Evolutionary conservation across 2,329 filamentous ascomycete species (phyloP).

Genomic region (Blastomyces gilchristii): DNA sequence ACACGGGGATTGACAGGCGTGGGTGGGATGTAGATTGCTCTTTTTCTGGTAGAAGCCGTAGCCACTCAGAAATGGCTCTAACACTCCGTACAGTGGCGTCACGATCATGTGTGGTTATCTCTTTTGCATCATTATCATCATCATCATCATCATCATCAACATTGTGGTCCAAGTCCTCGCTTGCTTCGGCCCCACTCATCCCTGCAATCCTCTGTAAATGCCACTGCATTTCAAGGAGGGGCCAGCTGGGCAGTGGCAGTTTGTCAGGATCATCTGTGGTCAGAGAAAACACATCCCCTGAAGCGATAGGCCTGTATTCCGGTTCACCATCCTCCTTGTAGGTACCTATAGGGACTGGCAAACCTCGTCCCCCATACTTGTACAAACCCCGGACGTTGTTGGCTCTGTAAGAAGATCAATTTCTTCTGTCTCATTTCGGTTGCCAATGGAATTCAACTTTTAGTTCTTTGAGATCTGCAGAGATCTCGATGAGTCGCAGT

Average conservation of each 20-base stretch:
- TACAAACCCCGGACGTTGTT: background rate
- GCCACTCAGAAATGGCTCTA: background rate
- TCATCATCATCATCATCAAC: conserved; percentile 5
- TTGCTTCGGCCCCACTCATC: conserved; percentile 1
- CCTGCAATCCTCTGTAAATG: background rate
- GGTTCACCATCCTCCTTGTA: too few relatives aligned
- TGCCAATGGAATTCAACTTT: background rate
- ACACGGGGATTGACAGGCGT: background rate
- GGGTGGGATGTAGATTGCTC: background rate
- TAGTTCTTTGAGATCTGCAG: background rate
- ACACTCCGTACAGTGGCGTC: background rate
- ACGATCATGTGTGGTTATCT: background rate
- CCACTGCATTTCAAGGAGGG: conserved; percentile 7
- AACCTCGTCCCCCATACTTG: too few relatives aligned
- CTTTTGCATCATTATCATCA: background rate
- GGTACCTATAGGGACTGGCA: too few relatives aligned
- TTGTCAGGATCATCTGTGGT: background rate
- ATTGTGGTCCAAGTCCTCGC: background rate
- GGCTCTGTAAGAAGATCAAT: background rate
- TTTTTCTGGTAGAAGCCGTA: background rate
- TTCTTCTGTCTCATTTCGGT: background rate
- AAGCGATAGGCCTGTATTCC: too few relatives aligned
- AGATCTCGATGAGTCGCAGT: background rate
- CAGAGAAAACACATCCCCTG: background rate
- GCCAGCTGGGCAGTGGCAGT: conserved; percentile 1